Evolutionary conservation across 2,329 filamentous ascomycete species (phyloP).

Genomic region (Penicillium occitanis): DNA sequence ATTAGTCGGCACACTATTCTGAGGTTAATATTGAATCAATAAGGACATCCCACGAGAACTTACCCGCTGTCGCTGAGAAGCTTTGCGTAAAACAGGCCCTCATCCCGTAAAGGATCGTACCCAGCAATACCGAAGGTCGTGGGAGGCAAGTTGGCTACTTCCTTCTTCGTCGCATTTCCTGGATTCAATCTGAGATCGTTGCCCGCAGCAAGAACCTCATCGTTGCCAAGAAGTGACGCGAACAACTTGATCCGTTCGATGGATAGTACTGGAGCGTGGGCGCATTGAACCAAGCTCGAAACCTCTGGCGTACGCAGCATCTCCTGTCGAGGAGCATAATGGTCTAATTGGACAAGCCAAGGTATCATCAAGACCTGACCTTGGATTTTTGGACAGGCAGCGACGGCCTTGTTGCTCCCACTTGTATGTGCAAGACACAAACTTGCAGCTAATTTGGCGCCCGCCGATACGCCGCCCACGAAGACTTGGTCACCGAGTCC

Average conservation of each 20-base stretch:
- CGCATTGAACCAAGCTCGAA: background rate
- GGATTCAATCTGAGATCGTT: background rate
- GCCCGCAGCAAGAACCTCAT: background rate
- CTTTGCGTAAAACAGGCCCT: background rate
- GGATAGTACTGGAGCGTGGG: background rate
- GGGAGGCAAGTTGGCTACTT: background rate
- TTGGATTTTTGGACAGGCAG: background rate
- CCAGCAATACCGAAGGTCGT: background rate
- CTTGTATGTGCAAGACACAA: background rate
- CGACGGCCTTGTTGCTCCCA: background rate
- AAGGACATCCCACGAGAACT: background rate
- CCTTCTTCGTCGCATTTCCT: background rate
- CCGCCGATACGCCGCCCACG: background rate
- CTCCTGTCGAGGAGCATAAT: background rate
- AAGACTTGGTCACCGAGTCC: background rate
- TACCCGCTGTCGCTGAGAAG: background rate
- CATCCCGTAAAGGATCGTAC: background rate
- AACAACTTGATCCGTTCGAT: background rate
- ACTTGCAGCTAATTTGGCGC: background rate
- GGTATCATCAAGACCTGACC: conserved; percentile 8
- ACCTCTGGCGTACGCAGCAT: background rate
- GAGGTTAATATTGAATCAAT: background rate
- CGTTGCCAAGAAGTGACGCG: background rate
- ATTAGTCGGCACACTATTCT: background rate
- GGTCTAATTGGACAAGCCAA: background rate